A percentile compares a stretch with the other conserved stretches of the same genome.
These are phyloP conservation scores for Kwoniella heveanensis DNA, from an alignment of 768 basidiomycete genomes.

Conservation along the genomic window DNA sequence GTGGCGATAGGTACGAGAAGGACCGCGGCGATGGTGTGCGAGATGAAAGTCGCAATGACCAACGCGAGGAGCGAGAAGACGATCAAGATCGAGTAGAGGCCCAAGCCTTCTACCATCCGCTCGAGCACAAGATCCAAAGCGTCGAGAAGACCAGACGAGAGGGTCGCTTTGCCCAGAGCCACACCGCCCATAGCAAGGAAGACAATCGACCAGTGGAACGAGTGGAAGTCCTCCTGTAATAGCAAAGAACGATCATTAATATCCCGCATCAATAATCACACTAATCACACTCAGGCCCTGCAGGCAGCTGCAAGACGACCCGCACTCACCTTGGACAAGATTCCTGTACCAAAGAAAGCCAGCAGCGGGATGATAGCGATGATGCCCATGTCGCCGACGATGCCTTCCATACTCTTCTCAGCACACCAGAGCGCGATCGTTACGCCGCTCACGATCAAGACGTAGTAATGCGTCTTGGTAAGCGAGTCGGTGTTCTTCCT, in stretches of 20 bases:
- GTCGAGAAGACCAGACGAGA: constrained; percentile 80
- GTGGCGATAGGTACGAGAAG: constrained; percentile 95
- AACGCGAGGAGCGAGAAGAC: constrained; percentile 63
- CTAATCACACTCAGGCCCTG: no score
- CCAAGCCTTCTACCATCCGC: constrained; percentile 64
- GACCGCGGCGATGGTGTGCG: constrained; percentile 94
- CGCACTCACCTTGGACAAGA: constrained; percentile 88
- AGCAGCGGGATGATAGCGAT: constrained; percentile 91
- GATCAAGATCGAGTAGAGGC: constrained; percentile 70
- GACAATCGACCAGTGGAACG: constrained; percentile 53
- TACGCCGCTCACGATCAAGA: constrained; percentile 73
- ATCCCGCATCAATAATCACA: no score
- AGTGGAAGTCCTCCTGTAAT: constrained; percentile 58
- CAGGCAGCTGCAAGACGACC: no score
- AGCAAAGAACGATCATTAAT: no score
- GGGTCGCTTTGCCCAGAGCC: constrained; percentile 89
- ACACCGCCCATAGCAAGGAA: constrained; percentile 78
- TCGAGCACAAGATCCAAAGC: constrained; percentile 67
- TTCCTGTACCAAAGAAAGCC: constrained; percentile 89
- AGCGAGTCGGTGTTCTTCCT: constrained; percentile 80
- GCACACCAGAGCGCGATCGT: constrained; percentile 91
- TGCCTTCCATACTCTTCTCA: constrained; percentile 72
- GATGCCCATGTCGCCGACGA: constrained; percentile 94
- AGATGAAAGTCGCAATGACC: constrained; percentile 64
- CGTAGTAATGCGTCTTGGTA: constrained; percentile 84